These are phyloP conservation scores for Drechslerella dactyloides DNA, from an alignment of 2,329 filamentous ascomycete genomes.

Conservation along the genomic window DNA sequence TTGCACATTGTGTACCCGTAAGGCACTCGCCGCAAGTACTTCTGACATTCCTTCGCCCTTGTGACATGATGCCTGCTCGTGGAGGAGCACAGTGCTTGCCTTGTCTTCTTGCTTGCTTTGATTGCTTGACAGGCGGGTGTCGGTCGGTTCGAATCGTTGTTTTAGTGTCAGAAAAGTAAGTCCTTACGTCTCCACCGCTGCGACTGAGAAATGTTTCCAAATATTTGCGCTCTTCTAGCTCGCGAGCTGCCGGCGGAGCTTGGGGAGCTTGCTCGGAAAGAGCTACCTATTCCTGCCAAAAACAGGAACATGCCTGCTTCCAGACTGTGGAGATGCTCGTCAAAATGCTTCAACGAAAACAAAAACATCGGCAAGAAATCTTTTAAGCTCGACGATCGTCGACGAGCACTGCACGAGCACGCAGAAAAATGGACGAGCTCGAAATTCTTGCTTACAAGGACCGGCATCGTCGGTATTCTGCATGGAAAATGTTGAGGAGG, in stretches of 20 bases:
- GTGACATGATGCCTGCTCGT: slow-evolving; percentile 45
- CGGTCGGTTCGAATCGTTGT: slow-evolving; percentile 21
- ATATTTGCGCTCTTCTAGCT: slow-evolving; percentile 42
- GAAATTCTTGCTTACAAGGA: slow-evolving; percentile 46
- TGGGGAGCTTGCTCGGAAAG: slow-evolving; percentile 48
- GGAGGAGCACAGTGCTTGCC: slow-evolving; percentile 46
- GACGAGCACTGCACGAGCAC: not conserved
- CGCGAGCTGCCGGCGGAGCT: slow-evolving; percentile 41
- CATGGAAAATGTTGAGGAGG: slow-evolving; percentile 46
- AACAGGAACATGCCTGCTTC: slow-evolving; percentile 47
- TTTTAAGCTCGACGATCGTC: too few relatives aligned
- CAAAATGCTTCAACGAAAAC: slow-evolving; percentile 42
- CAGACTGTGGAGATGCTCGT: slow-evolving; percentile 18
- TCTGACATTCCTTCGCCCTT: slow-evolving; percentile 39
- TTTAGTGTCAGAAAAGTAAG: slow-evolving; percentile 20
- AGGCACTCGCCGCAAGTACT: slow-evolving; percentile 2
- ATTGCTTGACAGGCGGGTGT: slow-evolving; percentile 50
- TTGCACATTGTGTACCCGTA: slow-evolving; percentile 2
- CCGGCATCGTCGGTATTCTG: slow-evolving; percentile 35
- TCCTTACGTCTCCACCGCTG: not conserved
- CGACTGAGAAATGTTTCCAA: slow-evolving; percentile 44
- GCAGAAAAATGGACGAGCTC: slow-evolving; percentile 23
- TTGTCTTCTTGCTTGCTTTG: slow-evolving; percentile 8
- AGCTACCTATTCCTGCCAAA: slow-evolving; percentile 49
- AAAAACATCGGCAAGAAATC: slow-evolving; percentile 2